Base-by-base conservation (phyloP, 352 stramenopile genomes). In the Globisporangium polare region DNA sequence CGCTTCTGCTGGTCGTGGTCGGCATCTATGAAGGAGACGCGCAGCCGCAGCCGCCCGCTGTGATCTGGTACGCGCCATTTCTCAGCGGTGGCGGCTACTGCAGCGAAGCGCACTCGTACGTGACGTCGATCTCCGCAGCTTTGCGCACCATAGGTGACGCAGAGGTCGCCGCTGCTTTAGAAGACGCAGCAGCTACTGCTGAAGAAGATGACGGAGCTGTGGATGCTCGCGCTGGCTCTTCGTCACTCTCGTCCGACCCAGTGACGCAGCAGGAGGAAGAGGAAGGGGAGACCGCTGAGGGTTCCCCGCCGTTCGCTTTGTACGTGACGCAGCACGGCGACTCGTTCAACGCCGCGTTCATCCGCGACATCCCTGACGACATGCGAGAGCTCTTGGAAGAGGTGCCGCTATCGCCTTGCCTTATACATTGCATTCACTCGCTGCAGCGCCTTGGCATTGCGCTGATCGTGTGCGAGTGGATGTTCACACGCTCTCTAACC, bases 1-100 rank as follows among this genome's bases (percentile, higher is more conserved):
- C 52, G 18, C 7, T 9, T 2, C 41, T 54, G 5, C 39, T 39
- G 17, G 9, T 31, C 15, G 13, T 12, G 37, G 20, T 49, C 5
- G 2, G 15, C 4, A 17, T 15, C 17, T 18, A 41, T 20, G 10
- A 18, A 33, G 13, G 10, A 13, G 35, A 50, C 24, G 17, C 27
- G 12, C 52, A 46, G 27, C 12, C 12, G 20, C 49, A 43, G 24
- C 45, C 68, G 20, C 77, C 80, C 17, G 72, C 65, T 31, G 83
- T 97, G 50, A 51, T 94, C 2, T 97, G 90, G 90, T 95, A 91
- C 56, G 90, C 89, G 46, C 90, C 92, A 53, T 97, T 97, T 51
- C 83, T 97, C 47, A 96, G 85, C 53, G 92, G 92, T 42, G 92
- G 92, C 35, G 92, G 92, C 20, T 98, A 98, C 74, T 97, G 87